These are phyloP conservation scores for Mycena capillaripes DNA, from an alignment of 768 basidiomycete genomes.

Conservation along the genomic window DNA sequence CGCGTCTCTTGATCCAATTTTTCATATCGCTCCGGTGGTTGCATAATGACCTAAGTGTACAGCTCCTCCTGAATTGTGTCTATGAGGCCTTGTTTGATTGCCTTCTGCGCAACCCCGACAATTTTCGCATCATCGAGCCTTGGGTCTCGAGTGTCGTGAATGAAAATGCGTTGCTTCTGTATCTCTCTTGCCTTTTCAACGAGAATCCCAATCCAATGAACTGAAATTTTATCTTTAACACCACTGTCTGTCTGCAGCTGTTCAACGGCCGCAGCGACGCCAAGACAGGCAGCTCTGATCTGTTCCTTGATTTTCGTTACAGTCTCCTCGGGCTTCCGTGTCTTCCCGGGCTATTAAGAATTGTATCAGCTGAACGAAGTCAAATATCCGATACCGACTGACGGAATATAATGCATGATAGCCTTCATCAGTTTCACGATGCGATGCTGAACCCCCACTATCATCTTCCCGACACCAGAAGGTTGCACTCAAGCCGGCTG, in stretches of 20 bases:
- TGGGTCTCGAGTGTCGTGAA: neutral
- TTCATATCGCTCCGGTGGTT: neutral
- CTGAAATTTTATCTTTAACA: slow-evolving; percentile 47
- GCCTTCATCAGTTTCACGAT: slow-evolving; percentile 35
- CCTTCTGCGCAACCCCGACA: neutral
- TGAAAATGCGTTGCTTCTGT: neutral
- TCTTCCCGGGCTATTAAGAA: neutral
- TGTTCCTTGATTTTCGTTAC: neutral
- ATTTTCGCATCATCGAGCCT: neutral
- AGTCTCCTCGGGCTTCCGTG: neutral
- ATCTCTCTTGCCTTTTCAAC: neutral
- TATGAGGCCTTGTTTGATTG: neutral
- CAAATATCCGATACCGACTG: neutral
- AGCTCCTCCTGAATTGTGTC: neutral
- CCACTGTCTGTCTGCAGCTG: slow-evolving; percentile 39
- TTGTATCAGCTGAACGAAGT: neutral
- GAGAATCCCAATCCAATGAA: slow-evolving; percentile 43
- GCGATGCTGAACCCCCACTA: slow-evolving; percentile 38
- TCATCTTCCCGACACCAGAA: slow-evolving; percentile 41
- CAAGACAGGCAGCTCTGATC: slow-evolving; percentile 32
- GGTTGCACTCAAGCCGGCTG: slow-evolving; percentile 41
- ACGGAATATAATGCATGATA: neutral
- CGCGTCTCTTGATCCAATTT: neutral
- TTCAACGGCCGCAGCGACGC: slow-evolving; percentile 24
- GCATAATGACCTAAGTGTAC: slow-evolving; percentile 3